Percentiles rank a stretch among this genome's conserved stretches.
phyloP scores from a whole-genome alignment of 495 filamentous ascomycete species.

The Glarea lozoyensis region DNA sequence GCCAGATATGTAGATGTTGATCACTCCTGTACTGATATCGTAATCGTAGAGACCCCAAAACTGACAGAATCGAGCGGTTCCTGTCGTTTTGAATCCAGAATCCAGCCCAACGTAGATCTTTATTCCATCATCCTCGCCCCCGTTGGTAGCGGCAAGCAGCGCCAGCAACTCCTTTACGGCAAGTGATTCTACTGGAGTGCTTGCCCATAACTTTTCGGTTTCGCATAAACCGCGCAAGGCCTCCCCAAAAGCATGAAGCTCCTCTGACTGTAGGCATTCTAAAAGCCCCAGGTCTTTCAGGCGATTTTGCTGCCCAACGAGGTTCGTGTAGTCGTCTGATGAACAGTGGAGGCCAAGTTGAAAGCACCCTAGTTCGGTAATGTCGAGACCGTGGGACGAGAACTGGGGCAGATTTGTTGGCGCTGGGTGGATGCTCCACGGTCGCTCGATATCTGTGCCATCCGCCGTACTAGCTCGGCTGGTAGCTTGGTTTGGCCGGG shows the following conservation, averaged over 20 bases:
- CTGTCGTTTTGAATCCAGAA: slow-evolving; percentile 42
- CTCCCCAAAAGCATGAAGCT: slow-evolving; percentile 17
- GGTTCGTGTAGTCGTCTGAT: slow-evolving; percentile 35
- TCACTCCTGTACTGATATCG: slow-evolving; percentile 27
- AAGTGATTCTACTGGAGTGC: neutral
- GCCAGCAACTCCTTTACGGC: slow-evolving; percentile 2
- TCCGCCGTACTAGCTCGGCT: too few relatives aligned
- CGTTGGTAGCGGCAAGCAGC: neutral
- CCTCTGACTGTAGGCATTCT: slow-evolving; percentile 29
- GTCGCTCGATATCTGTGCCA: too few relatives aligned
- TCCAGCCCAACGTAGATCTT: slow-evolving; percentile 34
- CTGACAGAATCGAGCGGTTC: slow-evolving; percentile 39
- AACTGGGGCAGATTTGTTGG: neutral
- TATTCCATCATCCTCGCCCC: neutral
- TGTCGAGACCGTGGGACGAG: neutral
- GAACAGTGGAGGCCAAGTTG: slow-evolving; percentile 42
- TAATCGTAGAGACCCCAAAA: slow-evolving; percentile 47
- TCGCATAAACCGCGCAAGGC: neutral
- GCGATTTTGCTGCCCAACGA: slow-evolving; percentile 40
- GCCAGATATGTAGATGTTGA: slow-evolving; percentile 46
- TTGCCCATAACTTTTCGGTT: neutral
- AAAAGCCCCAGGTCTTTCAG: slow-evolving; percentile 38
- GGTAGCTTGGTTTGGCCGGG: too few relatives aligned
- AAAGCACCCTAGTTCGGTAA: slow-evolving; percentile 46
- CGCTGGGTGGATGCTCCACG: slow-evolving; percentile 3